phyloP scores from a whole-genome alignment of 2,329 filamentous ascomycete genomes.

The Fusarium buharicum region DNA sequence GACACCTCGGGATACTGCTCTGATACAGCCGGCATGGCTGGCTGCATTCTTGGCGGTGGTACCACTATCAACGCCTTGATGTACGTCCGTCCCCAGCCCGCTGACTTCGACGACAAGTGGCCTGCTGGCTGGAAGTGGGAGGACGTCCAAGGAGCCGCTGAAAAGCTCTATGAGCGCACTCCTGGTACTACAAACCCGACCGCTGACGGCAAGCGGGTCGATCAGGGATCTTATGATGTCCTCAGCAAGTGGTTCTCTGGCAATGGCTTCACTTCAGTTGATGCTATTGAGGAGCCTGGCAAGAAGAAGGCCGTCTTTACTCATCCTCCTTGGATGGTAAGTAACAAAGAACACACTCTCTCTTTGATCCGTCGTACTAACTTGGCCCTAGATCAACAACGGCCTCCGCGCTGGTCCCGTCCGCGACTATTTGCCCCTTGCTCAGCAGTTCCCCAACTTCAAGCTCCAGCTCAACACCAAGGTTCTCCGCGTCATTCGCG shows the following conservation, averaged over 20 bases:
- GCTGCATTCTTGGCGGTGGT: constrained; percentile 75
- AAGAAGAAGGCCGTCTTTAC: constrained; percentile 73
- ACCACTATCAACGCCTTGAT: constrained; percentile 74
- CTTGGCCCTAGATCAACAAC: constrained; percentile 65
- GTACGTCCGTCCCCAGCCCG: constrained; percentile 73
- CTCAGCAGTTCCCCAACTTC: constrained; percentile 70
- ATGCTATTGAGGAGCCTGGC: constrained; percentile 68
- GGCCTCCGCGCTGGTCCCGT: constrained; percentile 76
- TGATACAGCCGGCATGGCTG: constrained; percentile 78
- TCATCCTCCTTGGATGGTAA: constrained; percentile 61
- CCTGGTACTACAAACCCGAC: constrained; percentile 75
- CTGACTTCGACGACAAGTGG: constrained; percentile 79
- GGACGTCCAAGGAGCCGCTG: constrained; percentile 64
- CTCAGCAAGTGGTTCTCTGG: constrained; percentile 67
- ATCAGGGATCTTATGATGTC: constrained; percentile 73
- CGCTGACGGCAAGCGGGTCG: constrained; percentile 72
- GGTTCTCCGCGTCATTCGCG: constrained; percentile 73
- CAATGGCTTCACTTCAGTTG: constrained; percentile 71
- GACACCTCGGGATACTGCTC: constrained; percentile 70
- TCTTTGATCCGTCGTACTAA: neutral
- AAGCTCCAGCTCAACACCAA: constrained; percentile 72
- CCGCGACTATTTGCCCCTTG: constrained; percentile 75
- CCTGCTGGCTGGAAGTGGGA: constrained; percentile 74
- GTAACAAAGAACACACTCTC: neutral
- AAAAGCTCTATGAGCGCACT: constrained; percentile 74